phyloP scores from a whole-genome alignment of 345 rosid genomes.

The Noccaea bulbosa region DNA sequence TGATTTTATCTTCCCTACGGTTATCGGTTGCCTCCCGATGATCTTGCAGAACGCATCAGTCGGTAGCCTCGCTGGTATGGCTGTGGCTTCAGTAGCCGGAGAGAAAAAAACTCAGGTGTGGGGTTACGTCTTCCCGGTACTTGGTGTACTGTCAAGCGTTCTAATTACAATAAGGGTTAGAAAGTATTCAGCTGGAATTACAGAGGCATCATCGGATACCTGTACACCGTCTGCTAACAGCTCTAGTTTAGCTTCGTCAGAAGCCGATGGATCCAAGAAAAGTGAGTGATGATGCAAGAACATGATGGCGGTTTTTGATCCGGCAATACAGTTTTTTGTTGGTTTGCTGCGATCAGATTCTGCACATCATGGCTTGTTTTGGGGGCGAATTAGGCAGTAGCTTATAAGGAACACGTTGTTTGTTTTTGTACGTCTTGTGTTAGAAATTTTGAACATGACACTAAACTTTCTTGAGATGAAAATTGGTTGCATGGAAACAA shows the following conservation, averaged over 20 bases:
- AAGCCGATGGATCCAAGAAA: conserved; percentile 37
- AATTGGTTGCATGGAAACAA: not conserved
- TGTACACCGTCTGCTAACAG: conserved; percentile 44
- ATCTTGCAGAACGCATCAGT: conserved; percentile 94
- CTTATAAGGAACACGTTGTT: conserved; percentile 1
- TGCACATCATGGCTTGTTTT: conserved; percentile 13
- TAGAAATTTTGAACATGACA: conserved; percentile 9
- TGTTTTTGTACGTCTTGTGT: conserved; percentile 6
- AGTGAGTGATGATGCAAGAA: conserved; percentile 29
- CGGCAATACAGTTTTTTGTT: not conserved
- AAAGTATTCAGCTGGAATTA: conserved; percentile 65
- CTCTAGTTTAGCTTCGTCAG: conserved; percentile 35
- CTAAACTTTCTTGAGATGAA: conserved; percentile 20
- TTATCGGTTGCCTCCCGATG: conserved; percentile 87
- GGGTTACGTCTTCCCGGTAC: conserved; percentile 73
- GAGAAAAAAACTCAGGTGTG: conserved; percentile 60
- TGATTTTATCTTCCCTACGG: conserved; percentile 87
- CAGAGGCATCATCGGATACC: conserved; percentile 25
- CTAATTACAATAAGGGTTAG: conserved; percentile 75
- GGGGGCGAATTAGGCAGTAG: not conserved
- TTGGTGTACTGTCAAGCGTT: conserved; percentile 81
- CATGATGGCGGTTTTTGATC: conserved; percentile 17
- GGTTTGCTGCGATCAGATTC: conserved; percentile 18
- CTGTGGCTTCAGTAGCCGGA: conserved; percentile 75
- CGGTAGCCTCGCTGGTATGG: conserved; percentile 96